A percentile compares a stretch with the other conserved stretches of the same genome.
phyloP scores from a whole-genome alignment of 371 early-diverging fungal species.

The Rhizopus arrhizus region DNA sequence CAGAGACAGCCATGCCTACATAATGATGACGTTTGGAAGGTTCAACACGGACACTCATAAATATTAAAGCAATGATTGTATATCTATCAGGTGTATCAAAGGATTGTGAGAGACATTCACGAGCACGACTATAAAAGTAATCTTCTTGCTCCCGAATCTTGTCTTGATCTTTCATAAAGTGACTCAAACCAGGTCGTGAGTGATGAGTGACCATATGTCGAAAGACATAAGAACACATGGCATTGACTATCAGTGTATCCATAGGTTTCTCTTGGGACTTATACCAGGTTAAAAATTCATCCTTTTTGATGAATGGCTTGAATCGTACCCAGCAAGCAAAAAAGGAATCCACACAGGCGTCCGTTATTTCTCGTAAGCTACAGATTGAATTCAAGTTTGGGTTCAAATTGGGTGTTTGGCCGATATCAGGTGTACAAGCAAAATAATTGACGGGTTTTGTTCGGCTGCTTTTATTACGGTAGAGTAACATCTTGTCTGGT shows the following conservation, averaged over 20 bases:
- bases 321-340: slow-evolving; percentile 51
- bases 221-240: slow-evolving; percentile 39
- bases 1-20: slow-evolving; percentile 50
- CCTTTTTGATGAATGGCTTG: slow-evolving; percentile 34
- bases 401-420: slow-evolving; percentile 30
- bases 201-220: slow-evolving; percentile 47
- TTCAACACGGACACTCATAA: slow-evolving; percentile 36
- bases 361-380: slow-evolving; percentile 39
- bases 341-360: slow-evolving; percentile 45
- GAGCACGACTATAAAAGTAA: slow-evolving; percentile 47
- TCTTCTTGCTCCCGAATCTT: slow-evolving; percentile 51
- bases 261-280: slow-evolving; percentile 30
- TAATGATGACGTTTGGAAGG: slow-evolving; percentile 41
- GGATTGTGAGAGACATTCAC: slow-evolving; percentile 42
- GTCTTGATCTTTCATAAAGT: slow-evolving; percentile 37
- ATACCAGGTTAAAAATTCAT: slow-evolving; percentile 51
- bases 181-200: slow-evolving; percentile 27
- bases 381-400: slow-evolving; percentile 27
- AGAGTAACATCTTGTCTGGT: slow-evolving; percentile 13
- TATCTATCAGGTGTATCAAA: slow-evolving; percentile 51
- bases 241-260: slow-evolving; percentile 51
- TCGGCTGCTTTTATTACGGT: slow-evolving; percentile 40
- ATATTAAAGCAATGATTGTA: slow-evolving; percentile 35
- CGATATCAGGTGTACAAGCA: slow-evolving; percentile 31
- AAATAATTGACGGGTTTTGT: slow-evolving; percentile 47